Base-by-base conservation (phyloP, 2,329 filamentous ascomycete species). In the Periconia sp. region DNA sequence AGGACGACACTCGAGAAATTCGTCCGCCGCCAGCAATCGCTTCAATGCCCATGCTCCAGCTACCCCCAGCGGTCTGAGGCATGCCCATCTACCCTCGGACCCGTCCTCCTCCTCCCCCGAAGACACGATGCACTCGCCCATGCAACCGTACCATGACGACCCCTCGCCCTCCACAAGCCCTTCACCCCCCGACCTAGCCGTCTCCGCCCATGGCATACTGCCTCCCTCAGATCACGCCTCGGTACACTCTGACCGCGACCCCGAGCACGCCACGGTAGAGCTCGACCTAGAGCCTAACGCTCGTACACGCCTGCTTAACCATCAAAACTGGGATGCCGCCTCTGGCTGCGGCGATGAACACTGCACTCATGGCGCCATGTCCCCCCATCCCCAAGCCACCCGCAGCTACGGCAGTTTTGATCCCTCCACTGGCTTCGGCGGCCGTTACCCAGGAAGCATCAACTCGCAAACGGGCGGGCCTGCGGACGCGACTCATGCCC, bases 301-400 rank as follows among this genome's bases (percentile, higher is more conserved):
- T 19, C 73, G 71, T 31, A 70, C 76, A 15, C 65, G 71, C 18
- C 57, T 80, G 48, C 62, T 78, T 47, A 67, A 66, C 43, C 66
- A 74, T 44, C 63, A 73, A 40, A 64, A 69, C 41, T 70, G 60
- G 66, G 75, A 74, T 50, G 63, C 61, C 35, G 62, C 57, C 13
- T 62, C 66, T 27, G 63, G 62, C 27, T 69, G 62, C 48, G 72
- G 70, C 17, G 64, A 62, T 13, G 62, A 68, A n/a, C 57, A 68
- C 40, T 91, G 87, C 76, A 81, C 82, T 63, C 88, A 94, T 75
- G 90, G 90, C 62, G 89, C 89, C 15, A 91, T 92, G 66, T 91
- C 89, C 42, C 87, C 89, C 1, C 78, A 85, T 37, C 82, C 88
- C 0, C 76, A 75, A 44, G 84, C 81, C 47, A 7, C 20, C 3